A percentile compares a stretch with the other conserved stretches of the same genome.
phyloP scores from a whole-genome alignment of 768 basidiomycete genomes.

The Dentipellis sp. region DNA sequence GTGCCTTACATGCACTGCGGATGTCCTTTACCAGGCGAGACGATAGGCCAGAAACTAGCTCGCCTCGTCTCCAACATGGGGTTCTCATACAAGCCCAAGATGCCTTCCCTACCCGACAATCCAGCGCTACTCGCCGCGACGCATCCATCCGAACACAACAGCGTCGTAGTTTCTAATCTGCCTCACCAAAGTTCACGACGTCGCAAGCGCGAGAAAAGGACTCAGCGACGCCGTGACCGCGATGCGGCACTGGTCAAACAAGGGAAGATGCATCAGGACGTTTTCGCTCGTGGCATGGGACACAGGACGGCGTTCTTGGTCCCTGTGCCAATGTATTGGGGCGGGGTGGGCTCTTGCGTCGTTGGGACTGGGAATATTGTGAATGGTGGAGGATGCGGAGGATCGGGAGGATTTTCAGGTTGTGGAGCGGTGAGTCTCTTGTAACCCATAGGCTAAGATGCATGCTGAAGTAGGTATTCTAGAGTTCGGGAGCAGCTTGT shows the following conservation, averaged over 20 bases:
- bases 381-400: neutral
- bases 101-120: constrained; percentile 23
- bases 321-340: constrained; percentile 28
- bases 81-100: constrained; percentile 12
- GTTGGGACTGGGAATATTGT: neutral
- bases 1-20: constrained; percentile 51
- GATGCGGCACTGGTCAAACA: constrained; percentile 19
- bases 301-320: constrained; percentile 29
- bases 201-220: neutral
- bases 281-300: constrained; percentile 4
- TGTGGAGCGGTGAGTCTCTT: neutral
- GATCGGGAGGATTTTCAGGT: neutral
- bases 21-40: constrained; percentile 39
- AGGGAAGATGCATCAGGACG: constrained; percentile 14
- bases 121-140: constrained; percentile 35
- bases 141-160: constrained; percentile 47
- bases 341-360: neutral
- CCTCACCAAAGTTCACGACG: neutral
- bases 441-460: neutral
- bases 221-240: constrained; percentile 9
- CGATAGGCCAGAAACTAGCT: constrained; percentile 31
- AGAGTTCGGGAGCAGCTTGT: neutral
- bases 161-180: constrained; percentile 24
- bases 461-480: neutral
- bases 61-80: constrained; percentile 16